Base-by-base conservation (phyloP, 2,329 filamentous ascomycete species). In the Laburnicola sp. region DNA sequence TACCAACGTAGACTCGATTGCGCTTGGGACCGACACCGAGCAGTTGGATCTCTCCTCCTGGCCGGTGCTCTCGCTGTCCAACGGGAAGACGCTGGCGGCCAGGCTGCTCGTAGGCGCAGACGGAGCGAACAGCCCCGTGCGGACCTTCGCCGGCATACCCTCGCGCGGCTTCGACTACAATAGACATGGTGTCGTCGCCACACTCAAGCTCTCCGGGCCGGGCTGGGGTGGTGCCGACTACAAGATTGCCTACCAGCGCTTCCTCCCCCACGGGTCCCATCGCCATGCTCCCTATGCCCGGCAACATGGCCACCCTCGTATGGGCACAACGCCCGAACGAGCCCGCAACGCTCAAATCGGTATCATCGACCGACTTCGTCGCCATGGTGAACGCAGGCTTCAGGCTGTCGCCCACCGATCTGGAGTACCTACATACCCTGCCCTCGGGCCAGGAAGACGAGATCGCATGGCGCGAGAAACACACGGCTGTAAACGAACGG, bases 381-480 rank as follows among this genome's bases (percentile, higher is more conserved):
- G 86, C 91, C 28, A 87, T 93, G 81, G 89, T 99, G 60, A 97
- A 99, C 68, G 91, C 93, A 0, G 94, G 91, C 0, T 97, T 99
- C 77, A 85, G 91, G 9, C 81, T 99, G 16, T 82, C 82, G 51
- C 81, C 87, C 11, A 84, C 88, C 2, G 94, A 99, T 71, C 77
- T 99, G 3, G 82, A 83, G 35, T 97, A 89, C 74, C 85, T 97
- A 79, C 87, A 96, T 73, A 85, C 81, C 0, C 78, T 84, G 35
- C 48, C 68, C 1, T 63, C 65, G 9, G 72, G 78, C 9, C 74
- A 78, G n/a, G 80, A 79, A 27, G 86, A 87, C n/a, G 93, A 97
- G 72, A 78, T 94, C 6, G 75, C 79, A n/a, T 97, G 94, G 94
- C 83, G 93, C 41, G 76, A 87, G 45, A 79, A 88, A 61, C 87